Conservation (phyloP, 129 eudicot species). For the Escallonia herrerae region DNA sequence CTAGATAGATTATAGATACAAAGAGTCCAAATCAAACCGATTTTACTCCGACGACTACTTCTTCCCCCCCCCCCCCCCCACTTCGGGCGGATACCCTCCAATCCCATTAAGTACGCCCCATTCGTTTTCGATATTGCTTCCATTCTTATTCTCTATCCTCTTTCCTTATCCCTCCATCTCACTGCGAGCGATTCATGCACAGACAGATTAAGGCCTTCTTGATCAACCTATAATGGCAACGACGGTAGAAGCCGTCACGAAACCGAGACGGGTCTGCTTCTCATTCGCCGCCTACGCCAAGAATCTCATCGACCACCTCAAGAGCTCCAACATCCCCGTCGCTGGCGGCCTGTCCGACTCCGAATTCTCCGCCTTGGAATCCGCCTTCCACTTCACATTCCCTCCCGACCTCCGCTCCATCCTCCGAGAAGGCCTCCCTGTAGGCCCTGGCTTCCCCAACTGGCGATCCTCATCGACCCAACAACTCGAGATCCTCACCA, state of each 20-base stretch:
- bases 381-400: conserved; percentile 46
- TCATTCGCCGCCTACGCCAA: conserved; percentile 91
- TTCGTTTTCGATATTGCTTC: no score
- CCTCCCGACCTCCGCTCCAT: conserved; percentile 86
- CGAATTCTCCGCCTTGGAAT: conserved; percentile 53
- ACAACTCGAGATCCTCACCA: conserved; percentile 51
- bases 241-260: conserved; percentile 2
- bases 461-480: conserved; percentile 77
- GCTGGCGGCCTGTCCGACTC: conserved; percentile 43
- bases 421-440: conserved; percentile 77
- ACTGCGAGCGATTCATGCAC: no score
- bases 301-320: conserved; percentile 49
- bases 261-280: conserved; percentile 49
- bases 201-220: no score
- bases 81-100: no score
- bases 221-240: conserved; percentile 17
- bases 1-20: no score
- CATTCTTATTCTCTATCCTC: no score
- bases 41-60: no score
- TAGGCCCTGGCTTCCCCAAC: conserved; percentile 79
- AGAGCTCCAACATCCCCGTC: conserved; percentile 36
- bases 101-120: no score
- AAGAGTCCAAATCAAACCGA: no score
- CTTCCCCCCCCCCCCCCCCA: no score
- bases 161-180: no score